Conservation (phyloP, 2,329 filamentous ascomycete genomes). For the Fusarium torulosum region DNA sequence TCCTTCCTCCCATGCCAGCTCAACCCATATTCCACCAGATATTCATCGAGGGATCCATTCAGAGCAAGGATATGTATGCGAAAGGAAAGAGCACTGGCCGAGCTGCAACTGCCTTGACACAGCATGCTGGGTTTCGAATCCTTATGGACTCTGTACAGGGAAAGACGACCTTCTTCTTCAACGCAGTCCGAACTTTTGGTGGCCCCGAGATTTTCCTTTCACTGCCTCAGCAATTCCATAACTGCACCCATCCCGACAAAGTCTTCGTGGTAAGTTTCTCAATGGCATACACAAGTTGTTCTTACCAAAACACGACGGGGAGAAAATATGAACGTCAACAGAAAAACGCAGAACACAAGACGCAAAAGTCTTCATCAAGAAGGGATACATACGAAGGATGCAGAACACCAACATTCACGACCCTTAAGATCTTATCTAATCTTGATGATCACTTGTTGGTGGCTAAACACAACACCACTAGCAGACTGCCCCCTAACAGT, state of each 20-base stretch:
- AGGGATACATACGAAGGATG: neutral
- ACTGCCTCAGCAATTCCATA: too few relatives aligned
- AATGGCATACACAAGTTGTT: too few relatives aligned
- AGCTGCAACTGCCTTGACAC: neutral
- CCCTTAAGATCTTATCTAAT: slow-evolving; percentile 27
- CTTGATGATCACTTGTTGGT: slow-evolving; percentile 6
- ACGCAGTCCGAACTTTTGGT: too few relatives aligned
- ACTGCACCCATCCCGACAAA: too few relatives aligned
- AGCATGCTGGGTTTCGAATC: neutral
- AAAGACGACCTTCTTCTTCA: too few relatives aligned
- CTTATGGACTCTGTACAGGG: neutral
- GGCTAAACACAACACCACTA: neutral
- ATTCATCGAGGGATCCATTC: neutral
- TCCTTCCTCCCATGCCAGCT: slow-evolving; percentile 6
- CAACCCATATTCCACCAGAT: neutral
- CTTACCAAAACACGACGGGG: too few relatives aligned
- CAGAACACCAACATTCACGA: neutral
- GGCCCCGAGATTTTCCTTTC: too few relatives aligned
- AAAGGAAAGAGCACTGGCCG: neutral
- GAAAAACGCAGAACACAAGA: too few relatives aligned
- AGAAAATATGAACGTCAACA: too few relatives aligned
- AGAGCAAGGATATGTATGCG: neutral
- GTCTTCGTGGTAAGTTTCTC: too few relatives aligned
- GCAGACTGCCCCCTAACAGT: neutral
- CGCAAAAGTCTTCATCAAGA: too few relatives aligned